Evolutionary conservation across 2,329 filamentous ascomycete genomes (phyloP).

Genomic region (Setomelanomma holmii): DNA sequence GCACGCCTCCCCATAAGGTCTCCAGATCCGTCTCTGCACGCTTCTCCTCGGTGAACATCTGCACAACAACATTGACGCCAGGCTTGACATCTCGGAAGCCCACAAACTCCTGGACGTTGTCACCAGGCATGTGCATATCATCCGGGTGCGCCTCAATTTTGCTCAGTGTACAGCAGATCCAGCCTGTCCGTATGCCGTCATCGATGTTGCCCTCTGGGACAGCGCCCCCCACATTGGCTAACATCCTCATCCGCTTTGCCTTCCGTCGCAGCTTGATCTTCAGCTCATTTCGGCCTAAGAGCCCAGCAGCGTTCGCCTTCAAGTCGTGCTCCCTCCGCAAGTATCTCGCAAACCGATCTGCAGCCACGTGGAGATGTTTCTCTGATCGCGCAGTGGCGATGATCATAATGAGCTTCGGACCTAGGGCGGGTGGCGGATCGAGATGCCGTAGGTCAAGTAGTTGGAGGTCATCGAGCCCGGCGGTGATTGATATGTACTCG

Average conservation of each 20-base stretch:
- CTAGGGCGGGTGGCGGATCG: conserved; percentile 86
- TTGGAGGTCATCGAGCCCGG: conserved; percentile 82
- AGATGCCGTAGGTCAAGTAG: conserved; percentile 84
- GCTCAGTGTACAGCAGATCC: conserved; percentile 93
- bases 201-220: conserved; percentile 68
- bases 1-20: conserved; percentile 63
- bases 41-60: conserved; percentile 76
- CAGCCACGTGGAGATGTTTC: conserved; percentile 89
- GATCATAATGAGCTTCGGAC: conserved; percentile 89
- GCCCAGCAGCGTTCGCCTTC: conserved; percentile 79
- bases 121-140: conserved; percentile 38
- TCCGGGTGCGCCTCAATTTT: conserved; percentile 65
- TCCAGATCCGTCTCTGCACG: conserved; percentile 72
- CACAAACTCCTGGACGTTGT: conserved; percentile 64
- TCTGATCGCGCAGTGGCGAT: conserved; percentile 90
- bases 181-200: conserved; percentile 89
- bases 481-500: conserved; percentile 79
- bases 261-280: conserved; percentile 85
- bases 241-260: conserved; percentile 79
- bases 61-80: conserved; percentile 70
- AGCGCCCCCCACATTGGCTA: conserved; percentile 70
- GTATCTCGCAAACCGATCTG: conserved; percentile 89
- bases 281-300: conserved; percentile 88
- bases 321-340: conserved; percentile 76
- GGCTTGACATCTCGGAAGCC: conserved; percentile 73